Percentiles rank a stretch among this genome's conserved stretches.
Conservation (phyloP, 73 alveolate species). For the Symbiodinium pilosum region DNA sequence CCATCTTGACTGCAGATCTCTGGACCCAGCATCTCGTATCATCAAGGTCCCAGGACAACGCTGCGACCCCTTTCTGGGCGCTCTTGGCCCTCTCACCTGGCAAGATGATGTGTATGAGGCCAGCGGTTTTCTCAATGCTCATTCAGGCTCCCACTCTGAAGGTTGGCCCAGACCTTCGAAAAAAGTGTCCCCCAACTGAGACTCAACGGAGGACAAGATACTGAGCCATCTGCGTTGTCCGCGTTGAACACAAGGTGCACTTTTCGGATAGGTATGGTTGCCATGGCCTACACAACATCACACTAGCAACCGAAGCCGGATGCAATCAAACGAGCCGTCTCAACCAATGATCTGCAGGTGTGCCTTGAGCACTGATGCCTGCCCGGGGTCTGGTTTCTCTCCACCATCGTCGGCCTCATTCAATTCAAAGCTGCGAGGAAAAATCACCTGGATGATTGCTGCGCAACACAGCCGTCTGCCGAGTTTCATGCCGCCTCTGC, state of each 20-base stretch:
- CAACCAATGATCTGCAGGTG: neutral
- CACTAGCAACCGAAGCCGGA: no score
- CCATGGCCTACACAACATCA: conserved; percentile 40
- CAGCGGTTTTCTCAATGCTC: neutral
- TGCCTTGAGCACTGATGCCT: neutral
- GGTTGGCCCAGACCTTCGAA: conserved; percentile 77
- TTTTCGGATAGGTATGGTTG: conserved; percentile 59
- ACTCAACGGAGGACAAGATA: neutral
- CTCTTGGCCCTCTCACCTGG: neutral
- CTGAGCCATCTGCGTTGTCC: conserved; percentile 5
- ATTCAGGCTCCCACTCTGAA: conserved; percentile 18
- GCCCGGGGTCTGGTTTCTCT: neutral
- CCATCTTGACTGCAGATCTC: no score
- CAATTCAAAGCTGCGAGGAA: no score
- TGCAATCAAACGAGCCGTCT: no score
- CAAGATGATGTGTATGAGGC: neutral
- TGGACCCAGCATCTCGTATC: conserved; percentile 22
- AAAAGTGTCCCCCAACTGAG: neutral
- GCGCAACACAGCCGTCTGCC: neutral
- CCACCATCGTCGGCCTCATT: neutral
- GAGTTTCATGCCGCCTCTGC: neutral
- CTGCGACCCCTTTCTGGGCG: conserved; percentile 57
- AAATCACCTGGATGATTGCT: neutral
- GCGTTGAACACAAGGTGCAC: conserved; percentile 85
- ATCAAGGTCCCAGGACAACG: conserved; percentile 58